Evolutionary conservation across 2,329 filamentous ascomycete genomes (phyloP).

Genomic region (Colletotrichum noveboracense): DNA sequence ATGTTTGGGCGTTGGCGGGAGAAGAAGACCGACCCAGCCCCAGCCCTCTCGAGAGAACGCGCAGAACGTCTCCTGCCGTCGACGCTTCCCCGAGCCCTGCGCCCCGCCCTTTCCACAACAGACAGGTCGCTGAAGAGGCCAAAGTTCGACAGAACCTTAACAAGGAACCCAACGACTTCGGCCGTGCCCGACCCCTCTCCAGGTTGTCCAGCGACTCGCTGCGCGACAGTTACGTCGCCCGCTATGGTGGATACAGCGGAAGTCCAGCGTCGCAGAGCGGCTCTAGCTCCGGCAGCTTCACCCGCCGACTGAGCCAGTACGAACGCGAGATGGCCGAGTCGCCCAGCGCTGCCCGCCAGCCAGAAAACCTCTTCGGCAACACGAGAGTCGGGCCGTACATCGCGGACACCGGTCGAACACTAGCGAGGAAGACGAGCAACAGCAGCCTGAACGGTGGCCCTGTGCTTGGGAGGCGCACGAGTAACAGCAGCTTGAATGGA

Average conservation of each 20-base stretch:
- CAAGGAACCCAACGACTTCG: constrained; percentile 35
- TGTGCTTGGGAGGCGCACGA: not conserved
- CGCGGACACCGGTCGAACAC: constrained; percentile 37
- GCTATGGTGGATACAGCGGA: constrained; percentile 5
- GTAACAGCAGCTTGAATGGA: constrained; percentile 29
- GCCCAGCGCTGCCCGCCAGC: constrained; percentile 23
- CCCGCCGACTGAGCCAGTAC: constrained; percentile 5
- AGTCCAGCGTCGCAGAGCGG: constrained; percentile 21
- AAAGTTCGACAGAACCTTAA: constrained; percentile 31
- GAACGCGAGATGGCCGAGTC: constrained; percentile 17
- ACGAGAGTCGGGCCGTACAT: constrained; percentile 37
- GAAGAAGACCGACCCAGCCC: constrained; percentile 32
- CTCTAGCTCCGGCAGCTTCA: constrained; percentile 22
- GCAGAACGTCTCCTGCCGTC: constrained; percentile 26
- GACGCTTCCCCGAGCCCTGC: constrained; percentile 58
- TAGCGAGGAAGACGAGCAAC: constrained; percentile 40
- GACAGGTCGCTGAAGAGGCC: constrained; percentile 34
- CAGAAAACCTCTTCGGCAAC: constrained; percentile 40
- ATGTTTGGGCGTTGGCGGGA: constrained; percentile 46
- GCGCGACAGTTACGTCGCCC: constrained; percentile 28
- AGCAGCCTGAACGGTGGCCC: constrained; percentile 31
- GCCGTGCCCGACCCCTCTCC: constrained; percentile 22
- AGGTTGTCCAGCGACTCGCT: constrained; percentile 24
- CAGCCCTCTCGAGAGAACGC: constrained; percentile 34
- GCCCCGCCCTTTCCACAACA: constrained; percentile 48